Evolutionary conservation across 139 green algal genomes (phyloP).

Genomic region (Chlorella sp.): DNA sequence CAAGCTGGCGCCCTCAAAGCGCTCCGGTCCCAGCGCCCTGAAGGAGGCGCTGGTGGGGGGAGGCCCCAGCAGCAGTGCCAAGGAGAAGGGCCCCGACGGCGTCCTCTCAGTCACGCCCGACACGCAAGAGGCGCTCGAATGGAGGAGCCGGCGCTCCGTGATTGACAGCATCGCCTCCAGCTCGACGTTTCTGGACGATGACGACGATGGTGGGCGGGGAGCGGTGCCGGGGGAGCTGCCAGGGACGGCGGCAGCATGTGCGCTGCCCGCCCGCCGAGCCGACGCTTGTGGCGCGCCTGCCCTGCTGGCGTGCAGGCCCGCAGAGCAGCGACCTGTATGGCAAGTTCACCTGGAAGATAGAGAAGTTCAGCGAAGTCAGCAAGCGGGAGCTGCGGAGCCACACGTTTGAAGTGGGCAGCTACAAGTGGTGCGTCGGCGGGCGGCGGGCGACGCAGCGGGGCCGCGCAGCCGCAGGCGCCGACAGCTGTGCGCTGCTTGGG

Average conservation of each 20-base stretch:
- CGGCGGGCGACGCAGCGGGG: no score
- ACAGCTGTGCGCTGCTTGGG: not conserved
- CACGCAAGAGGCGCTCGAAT: conserved; percentile 73
- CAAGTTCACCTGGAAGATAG: conserved; percentile 98
- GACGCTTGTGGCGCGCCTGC: not conserved
- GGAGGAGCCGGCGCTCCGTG: conserved; percentile 52
- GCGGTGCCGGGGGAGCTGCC: not conserved
- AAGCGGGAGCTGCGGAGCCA: conserved; percentile 94
- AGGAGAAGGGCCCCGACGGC: conserved; percentile 76
- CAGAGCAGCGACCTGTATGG: conserved; percentile 75
- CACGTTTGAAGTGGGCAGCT: conserved; percentile 92
- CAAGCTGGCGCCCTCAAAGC: no score
- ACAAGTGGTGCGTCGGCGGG: conserved; percentile 84
- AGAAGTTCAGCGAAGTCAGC: conserved; percentile 91
- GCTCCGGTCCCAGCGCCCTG: no score
- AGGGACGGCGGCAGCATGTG: not conserved
- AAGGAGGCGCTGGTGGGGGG: conserved; percentile 63
- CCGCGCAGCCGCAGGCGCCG: no score
- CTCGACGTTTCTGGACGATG: conserved; percentile 78
- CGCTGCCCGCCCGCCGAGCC: not conserved
- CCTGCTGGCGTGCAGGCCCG: conserved; percentile 1
- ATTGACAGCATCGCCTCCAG: conserved; percentile 66
- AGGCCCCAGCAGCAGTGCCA: conserved; percentile 61
- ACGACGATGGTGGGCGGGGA: conserved; percentile 41
- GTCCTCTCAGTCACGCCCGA: conserved; percentile 80